Evolutionary conservation across 306 rosid species (phyloP).

Genomic region (Psophocarpus tetragonolobus): DNA sequence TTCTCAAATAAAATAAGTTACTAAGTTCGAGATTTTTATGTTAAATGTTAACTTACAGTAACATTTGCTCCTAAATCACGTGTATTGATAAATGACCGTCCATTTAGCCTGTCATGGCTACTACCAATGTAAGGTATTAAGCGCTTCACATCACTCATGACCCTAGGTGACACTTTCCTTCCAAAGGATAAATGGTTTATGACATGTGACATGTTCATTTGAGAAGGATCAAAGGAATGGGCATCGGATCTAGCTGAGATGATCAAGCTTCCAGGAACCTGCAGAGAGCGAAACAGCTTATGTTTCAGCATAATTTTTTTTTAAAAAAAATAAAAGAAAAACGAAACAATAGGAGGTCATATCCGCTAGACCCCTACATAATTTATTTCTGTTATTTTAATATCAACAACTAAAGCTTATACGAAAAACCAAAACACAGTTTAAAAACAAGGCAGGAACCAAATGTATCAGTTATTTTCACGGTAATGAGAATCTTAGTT

Average conservation of each 20-base stretch:
- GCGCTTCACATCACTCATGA: slow-evolving; percentile 74
- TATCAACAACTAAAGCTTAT: background rate
- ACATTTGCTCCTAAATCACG: slow-evolving; percentile 77
- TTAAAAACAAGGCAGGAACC: slow-evolving; percentile 3
- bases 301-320: slow-evolving; percentile 8
- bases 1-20: slow-evolving; percentile 20
- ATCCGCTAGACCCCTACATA: background rate
- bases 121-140: slow-evolving; percentile 79
- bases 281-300: slow-evolving; percentile 35
- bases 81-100: slow-evolving; percentile 77
- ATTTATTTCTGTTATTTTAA: background rate
- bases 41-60: slow-evolving; percentile 70
- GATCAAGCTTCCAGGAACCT: slow-evolving; percentile 95
- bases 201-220: slow-evolving; percentile 96
- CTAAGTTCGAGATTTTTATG: background rate
- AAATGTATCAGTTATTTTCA: slow-evolving; percentile 4
- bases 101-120: slow-evolving; percentile 89
- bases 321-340: background rate
- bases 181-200: slow-evolving; percentile 89
- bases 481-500: slow-evolving; percentile 10
- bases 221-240: slow-evolving; percentile 91
- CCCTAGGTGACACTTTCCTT: slow-evolving; percentile 63
- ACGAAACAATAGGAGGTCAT: background rate
- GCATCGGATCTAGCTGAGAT: slow-evolving; percentile 83
- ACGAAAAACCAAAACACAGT: slow-evolving; percentile 11